A percentile compares a stretch with the other conserved stretches of the same genome.
These are phyloP conservation scores for Phytophthora cajani DNA, from an alignment of 352 stramenopile genomes.

Conservation along the genomic window DNA sequence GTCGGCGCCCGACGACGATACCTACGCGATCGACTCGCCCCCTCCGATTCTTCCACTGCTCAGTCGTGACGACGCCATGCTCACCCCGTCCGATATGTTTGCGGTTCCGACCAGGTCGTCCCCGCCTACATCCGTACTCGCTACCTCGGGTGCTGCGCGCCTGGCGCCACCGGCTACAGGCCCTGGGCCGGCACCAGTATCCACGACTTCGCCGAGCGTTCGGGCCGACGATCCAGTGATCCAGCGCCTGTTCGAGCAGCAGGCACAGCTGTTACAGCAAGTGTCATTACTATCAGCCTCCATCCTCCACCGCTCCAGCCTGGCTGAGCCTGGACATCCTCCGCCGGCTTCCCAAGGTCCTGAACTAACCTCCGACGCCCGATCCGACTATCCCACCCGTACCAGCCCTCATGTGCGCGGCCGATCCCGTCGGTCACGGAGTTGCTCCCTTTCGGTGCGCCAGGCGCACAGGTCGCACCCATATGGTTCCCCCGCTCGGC, in stretches of 20 bases:
- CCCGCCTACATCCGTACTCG: background rate
- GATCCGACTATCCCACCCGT: background rate
- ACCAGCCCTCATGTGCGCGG: background rate
- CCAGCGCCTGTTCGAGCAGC: background rate
- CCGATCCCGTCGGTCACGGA: background rate
- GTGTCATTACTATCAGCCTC: background rate
- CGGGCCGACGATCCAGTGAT: background rate
- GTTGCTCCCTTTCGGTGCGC: background rate
- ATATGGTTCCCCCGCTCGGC: background rate
- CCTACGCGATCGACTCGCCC: no score
- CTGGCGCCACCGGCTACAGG: no score
- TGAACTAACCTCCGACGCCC: background rate
- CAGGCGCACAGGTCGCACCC: background rate
- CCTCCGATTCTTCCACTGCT: no score
- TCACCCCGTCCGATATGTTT: no score
- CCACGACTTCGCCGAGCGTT: background rate
- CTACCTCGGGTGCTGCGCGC: no score
- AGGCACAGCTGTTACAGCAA: background rate
- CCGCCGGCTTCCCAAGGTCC: background rate
- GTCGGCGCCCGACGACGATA: no score
- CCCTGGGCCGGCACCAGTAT: background rate
- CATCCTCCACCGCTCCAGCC: no score
- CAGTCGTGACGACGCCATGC: no score
- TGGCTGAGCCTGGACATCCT: no score
- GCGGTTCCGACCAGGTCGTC: background rate